Evolutionary conservation across 2,329 filamentous ascomycete genomes (phyloP).

Genomic region (Phialocephala sp.): DNA sequence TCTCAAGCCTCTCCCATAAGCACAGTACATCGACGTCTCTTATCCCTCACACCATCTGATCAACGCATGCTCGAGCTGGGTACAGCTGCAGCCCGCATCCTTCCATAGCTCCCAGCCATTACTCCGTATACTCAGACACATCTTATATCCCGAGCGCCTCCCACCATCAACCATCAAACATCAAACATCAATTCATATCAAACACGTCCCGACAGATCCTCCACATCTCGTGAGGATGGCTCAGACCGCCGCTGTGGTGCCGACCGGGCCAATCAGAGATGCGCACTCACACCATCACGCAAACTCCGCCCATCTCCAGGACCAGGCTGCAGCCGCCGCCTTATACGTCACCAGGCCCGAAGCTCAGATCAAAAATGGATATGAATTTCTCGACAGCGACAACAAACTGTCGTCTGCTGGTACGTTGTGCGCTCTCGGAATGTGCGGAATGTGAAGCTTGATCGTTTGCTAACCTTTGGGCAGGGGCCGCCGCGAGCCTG

Average conservation of each 20-base stretch:
- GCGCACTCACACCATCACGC: constrained; percentile 27
- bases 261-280: constrained; percentile 30
- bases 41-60: constrained; percentile 13
- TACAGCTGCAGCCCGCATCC: neutral
- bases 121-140: neutral
- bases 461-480: constrained; percentile 25
- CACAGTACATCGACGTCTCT: neutral
- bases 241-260: constrained; percentile 20
- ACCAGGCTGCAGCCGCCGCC: constrained; percentile 64
- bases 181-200: constrained; percentile 9
- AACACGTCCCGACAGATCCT: neutral
- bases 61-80: constrained; percentile 11
- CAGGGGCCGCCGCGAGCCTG: constrained; percentile 65
- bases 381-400: constrained; percentile 52
- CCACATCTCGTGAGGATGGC: constrained; percentile 21
- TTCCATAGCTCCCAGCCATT: neutral
- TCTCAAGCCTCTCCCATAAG: neutral
- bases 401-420: constrained; percentile 62
- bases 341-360: constrained; percentile 56
- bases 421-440: constrained; percentile 44
- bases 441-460: neutral
- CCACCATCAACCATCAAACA: no score
- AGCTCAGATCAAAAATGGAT: constrained; percentile 25
- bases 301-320: constrained; percentile 43
- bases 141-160: neutral